Evolutionary conservation across 768 basidiomycete species (phyloP).

Genomic region (Leucocoprinus leucothites): DNA sequence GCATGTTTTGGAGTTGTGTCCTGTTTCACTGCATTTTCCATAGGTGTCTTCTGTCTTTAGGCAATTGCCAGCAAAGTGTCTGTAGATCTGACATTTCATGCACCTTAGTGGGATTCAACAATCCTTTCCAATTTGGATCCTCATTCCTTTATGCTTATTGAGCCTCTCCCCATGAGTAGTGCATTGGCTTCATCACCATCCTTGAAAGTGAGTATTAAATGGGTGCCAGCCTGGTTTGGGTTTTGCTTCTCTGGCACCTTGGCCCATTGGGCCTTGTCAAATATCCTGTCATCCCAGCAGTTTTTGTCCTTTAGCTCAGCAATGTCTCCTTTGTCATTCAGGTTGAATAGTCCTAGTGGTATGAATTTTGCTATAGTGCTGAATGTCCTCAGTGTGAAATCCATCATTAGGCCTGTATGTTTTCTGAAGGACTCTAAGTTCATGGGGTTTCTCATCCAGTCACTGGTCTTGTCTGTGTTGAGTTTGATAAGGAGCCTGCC

Average conservation of each 20-base stretch:
- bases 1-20: background rate
- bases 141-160: background rate
- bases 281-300: background rate
- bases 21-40: background rate
- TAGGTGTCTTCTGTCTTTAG: background rate
- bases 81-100: background rate
- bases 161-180: background rate
- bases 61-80: background rate
- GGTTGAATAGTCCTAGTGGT: background rate
- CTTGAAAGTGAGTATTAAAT: background rate
- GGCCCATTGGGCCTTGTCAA: background rate
- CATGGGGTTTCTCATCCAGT: background rate
- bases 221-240: background rate
- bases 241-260: background rate
- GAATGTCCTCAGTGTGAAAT: background rate
- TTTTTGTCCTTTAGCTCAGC: background rate
- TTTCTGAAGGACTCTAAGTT: background rate
- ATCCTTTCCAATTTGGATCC: background rate
- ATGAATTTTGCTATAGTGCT: background rate
- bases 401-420: background rate
- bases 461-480: background rate
- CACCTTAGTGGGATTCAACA: background rate
- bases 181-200: background rate
- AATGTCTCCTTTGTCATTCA: background rate
- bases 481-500: background rate